A percentile compares a stretch with the other conserved stretches of the same genome.
These are phyloP conservation scores for Chaetomium fimeti DNA, from an alignment of 495 filamentous ascomycete genomes.

Conservation along the genomic window DNA sequence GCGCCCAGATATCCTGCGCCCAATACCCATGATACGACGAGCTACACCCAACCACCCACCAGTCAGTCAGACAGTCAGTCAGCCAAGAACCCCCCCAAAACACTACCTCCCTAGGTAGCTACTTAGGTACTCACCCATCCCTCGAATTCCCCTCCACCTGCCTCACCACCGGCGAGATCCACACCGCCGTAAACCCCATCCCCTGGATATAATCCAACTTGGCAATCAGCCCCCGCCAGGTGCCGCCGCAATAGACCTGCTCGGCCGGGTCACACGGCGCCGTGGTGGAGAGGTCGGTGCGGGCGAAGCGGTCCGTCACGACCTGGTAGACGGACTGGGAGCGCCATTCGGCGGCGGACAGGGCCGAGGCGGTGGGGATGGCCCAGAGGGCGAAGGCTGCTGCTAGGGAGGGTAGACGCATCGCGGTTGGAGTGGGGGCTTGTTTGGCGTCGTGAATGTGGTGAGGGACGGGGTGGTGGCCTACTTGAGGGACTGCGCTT, in stretches of 20 bases:
- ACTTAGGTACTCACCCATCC: conserved; percentile 58
- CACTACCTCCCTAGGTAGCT: no score
- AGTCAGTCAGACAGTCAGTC: background rate
- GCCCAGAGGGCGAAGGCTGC: conserved; percentile 18
- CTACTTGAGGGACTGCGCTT: no score
- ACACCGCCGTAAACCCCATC: conserved; percentile 81
- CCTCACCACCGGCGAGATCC: conserved; percentile 74
- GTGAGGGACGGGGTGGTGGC: no score
- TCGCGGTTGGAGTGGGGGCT: background rate
- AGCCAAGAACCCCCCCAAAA: no score
- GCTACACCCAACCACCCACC: conserved; percentile 10
- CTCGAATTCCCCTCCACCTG: conserved; percentile 54
- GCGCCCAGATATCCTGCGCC: conserved; percentile 63
- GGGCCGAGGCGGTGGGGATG: conserved; percentile 9
- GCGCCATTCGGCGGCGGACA: conserved; percentile 43
- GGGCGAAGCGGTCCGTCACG: conserved; percentile 73
- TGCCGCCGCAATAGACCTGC: conserved; percentile 70
- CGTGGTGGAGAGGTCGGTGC: conserved; percentile 63
- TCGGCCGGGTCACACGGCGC: conserved; percentile 49
- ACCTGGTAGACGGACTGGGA: conserved; percentile 70
- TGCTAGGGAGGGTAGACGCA: conserved; percentile 7
- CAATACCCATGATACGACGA: conserved; percentile 73
- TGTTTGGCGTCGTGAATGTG: background rate
- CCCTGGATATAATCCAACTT: conserved; percentile 68
- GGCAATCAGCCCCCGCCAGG: conserved; percentile 69